Percentiles rank a stretch among this genome's conserved stretches.
These are phyloP conservation scores for Aspergillaceae sp. DNA, from an alignment of 2,329 filamentous ascomycete genomes.

Conservation along the genomic window DNA sequence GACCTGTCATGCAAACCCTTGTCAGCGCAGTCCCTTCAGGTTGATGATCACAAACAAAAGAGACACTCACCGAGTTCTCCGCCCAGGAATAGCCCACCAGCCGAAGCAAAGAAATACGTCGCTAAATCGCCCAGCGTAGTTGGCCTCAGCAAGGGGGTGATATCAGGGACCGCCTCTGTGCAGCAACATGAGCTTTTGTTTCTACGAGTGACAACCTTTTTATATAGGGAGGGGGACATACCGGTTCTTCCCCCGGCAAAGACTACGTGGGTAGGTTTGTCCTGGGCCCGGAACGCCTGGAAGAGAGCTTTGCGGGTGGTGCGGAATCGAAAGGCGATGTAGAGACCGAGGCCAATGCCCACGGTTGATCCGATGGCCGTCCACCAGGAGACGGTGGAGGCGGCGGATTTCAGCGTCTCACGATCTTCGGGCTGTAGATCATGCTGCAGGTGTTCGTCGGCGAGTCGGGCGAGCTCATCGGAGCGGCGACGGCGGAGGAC, in stretches of 20 bases:
- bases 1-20: constrained; percentile 27
- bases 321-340: constrained; percentile 50
- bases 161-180: constrained; percentile 53
- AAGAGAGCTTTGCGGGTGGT: constrained; percentile 51
- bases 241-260: constrained; percentile 55
- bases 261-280: constrained; percentile 53
- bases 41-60: neutral
- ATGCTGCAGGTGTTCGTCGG: constrained; percentile 51
- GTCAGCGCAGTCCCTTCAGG: neutral
- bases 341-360: constrained; percentile 52
- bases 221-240: constrained; percentile 19
- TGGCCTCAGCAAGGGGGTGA: constrained; percentile 50
- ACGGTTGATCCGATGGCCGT: constrained; percentile 52
- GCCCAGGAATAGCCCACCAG: constrained; percentile 55
- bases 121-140: constrained; percentile 52
- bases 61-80: constrained; percentile 44
- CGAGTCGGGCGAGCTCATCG: constrained; percentile 47
- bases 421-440: constrained; percentile 53
- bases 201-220: neutral
- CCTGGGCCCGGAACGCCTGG: constrained; percentile 50
- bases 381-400: constrained; percentile 46
- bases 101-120: constrained; percentile 54
- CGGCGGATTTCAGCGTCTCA: constrained; percentile 48
- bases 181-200: neutral
- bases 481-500: constrained; percentile 39